phyloP scores from a whole-genome alignment of 495 filamentous ascomycete species.

The Viridothelium virens region DNA sequence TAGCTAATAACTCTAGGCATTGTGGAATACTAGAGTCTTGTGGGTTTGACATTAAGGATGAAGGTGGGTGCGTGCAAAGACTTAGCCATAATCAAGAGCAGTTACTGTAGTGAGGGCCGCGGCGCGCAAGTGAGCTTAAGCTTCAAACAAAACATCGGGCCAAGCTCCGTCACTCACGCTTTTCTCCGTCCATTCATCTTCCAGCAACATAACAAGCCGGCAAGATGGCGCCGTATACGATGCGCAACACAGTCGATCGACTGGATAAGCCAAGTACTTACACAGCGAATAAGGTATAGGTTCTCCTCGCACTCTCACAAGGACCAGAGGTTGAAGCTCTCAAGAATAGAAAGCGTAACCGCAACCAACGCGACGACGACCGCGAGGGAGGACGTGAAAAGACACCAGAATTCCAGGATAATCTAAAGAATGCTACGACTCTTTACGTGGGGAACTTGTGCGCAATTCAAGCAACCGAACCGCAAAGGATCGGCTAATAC shows the following conservation, averaged over 20 bases:
- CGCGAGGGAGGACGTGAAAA: constrained; percentile 43
- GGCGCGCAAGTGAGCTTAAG: background rate
- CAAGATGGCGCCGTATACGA: constrained; percentile 27
- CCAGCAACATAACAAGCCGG: background rate
- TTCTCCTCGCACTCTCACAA: background rate
- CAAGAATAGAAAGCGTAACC: constrained; percentile 64
- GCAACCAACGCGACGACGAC: constrained; percentile 47
- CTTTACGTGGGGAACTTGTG: constrained; percentile 97
- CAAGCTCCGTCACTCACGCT: background rate
- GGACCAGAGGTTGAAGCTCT: background rate
- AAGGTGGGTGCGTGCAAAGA: background rate
- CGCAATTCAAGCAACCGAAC: constrained; percentile 29
- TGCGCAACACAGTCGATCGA: constrained; percentile 67
- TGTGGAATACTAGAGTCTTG: constrained; percentile 16
- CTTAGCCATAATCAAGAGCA: no score
- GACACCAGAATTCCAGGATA: constrained; percentile 49
- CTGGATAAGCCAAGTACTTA: constrained; percentile 87
- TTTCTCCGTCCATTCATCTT: background rate
- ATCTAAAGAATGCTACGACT: constrained; percentile 78
- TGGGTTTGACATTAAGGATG: background rate
- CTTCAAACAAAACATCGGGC: background rate
- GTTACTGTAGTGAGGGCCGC: no score
- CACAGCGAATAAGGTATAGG: constrained; percentile 63
- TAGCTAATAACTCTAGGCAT: constrained; percentile 80
- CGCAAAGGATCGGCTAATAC: constrained; percentile 5